Evolutionary conservation across 2,329 filamentous ascomycete genomes (phyloP), one percentile per base, ranked within the genome.

Genomic region (Fusarium oxysporum): DNA sequence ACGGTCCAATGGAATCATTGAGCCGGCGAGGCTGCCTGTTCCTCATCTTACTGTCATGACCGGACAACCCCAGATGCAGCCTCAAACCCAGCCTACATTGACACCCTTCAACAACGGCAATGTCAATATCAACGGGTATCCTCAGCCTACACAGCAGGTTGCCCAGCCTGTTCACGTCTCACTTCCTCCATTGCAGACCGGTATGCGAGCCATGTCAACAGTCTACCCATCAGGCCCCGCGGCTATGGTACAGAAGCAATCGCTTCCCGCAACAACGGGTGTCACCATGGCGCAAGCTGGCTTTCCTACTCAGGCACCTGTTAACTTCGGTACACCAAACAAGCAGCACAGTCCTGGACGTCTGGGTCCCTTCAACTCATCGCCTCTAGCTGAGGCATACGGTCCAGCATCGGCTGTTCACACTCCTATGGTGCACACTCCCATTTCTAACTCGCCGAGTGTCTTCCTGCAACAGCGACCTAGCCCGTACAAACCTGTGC

Each of bases 401-500:
- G 85, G 84, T 11, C 84, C 86, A 48, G 80, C 74, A 54, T 88
- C 89, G 5, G 82, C 85, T 16, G 84, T 87, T 16, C 88, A 90
- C 58, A 89, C 91, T 13, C 91, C 92, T 4, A 78, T 82, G 43
- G 76, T 76, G 8, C 88, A 91, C 54, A 89, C 91, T 13, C 91
- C 92, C 10, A 89, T 90, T 48, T 92, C 93, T 37, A 89, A 96
- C 72, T 98, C 96, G 37, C 96, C 96, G 2, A 95, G 93, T 16
- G 90, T 94, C 78, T 97, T 97, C 82, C 86, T 98, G 41, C 92
- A 93, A 78, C 94, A 97, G 80, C 90, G 96, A 63, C 92, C 93
- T 71, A 98, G 96, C 62, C 96, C 96, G 6, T 98, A 98, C 82
- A 93, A 94, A 72, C 96, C 96, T 3, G 92, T 98, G 43, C 92